These are phyloP conservation scores for Diaporthe nobilis DNA, from an alignment of 2,329 filamentous ascomycete species.

Conservation along the genomic window DNA sequence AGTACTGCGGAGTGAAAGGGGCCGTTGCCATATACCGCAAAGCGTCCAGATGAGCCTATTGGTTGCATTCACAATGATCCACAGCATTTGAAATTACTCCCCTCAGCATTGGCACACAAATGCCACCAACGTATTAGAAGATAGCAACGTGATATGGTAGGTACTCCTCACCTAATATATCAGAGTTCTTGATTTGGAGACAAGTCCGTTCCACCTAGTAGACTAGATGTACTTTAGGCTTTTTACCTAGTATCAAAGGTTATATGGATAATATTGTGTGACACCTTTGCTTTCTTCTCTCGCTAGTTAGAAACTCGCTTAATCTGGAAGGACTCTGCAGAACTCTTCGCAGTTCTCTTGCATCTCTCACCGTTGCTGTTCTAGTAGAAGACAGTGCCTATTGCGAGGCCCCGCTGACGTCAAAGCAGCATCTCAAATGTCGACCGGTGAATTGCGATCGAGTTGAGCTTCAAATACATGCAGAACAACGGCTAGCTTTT, in stretches of 20 bases:
- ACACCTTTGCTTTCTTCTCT: not conserved
- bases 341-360: not conserved
- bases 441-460: not conserved
- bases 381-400: not conserved
- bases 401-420: not conserved
- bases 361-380: not conserved
- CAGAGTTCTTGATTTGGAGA: not conserved
- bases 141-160: not conserved
- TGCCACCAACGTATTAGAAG: not conserved
- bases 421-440: not conserved
- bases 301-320: not conserved
- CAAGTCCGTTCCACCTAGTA: not conserved
- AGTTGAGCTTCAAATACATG: not conserved
- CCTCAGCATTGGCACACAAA: not conserved
- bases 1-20: not conserved
- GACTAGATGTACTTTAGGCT: not conserved
- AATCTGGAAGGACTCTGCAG: not conserved
- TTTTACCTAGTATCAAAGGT: not conserved
- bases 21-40: slow-evolving; percentile 1
- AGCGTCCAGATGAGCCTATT: not conserved
- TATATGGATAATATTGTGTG: not conserved
- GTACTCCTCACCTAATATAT: not conserved
- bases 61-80: not conserved
- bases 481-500: not conserved
- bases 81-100: not conserved